Evolutionary conservation across 495 filamentous ascomycete genomes (phyloP).

Genomic region (Penicillium malachiteum): DNA sequence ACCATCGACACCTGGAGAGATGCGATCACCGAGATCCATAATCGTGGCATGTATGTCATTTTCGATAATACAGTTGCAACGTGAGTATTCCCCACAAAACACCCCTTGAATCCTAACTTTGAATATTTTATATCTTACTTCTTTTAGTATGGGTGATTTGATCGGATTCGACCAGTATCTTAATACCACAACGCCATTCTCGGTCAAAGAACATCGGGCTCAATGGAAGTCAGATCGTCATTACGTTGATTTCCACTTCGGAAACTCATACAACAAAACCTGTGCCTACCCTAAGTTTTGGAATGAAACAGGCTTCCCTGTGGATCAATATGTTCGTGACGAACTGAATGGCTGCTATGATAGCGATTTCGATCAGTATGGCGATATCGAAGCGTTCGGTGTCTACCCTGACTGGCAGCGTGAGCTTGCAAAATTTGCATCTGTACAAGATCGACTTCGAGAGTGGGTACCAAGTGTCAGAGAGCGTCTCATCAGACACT

Average conservation of each 20-base stretch:
- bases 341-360: slow-evolving; percentile 60
- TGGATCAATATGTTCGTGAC: slow-evolving; percentile 45
- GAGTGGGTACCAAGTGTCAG: slow-evolving; percentile 66
- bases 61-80: slow-evolving; percentile 72
- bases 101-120: no score
- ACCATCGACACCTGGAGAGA: slow-evolving; percentile 62
- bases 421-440: slow-evolving; percentile 71
- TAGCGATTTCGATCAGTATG: slow-evolving; percentile 72
- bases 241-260: slow-evolving; percentile 64
- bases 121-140: slow-evolving; percentile 1
- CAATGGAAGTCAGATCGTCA: slow-evolving; percentile 57
- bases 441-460: slow-evolving; percentile 71
- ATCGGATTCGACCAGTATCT: slow-evolving; percentile 67
- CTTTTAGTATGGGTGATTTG: slow-evolving; percentile 61
- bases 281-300: slow-evolving; percentile 69
- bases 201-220: slow-evolving; percentile 53
- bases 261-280: slow-evolving; percentile 55
- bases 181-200: slow-evolving; percentile 65
- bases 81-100: slow-evolving; percentile 48
- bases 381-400: slow-evolving; percentile 67
- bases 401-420: slow-evolving; percentile 66
- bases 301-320: slow-evolving; percentile 58
- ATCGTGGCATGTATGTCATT: slow-evolving; percentile 67
- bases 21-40: slow-evolving; percentile 64
- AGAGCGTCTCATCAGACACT: slow-evolving; percentile 60